Evolutionary conservation across 148 eudicot genomes (phyloP), one percentile per base, ranked within the genome.

Genomic region (Rhododendron vialii): DNA sequence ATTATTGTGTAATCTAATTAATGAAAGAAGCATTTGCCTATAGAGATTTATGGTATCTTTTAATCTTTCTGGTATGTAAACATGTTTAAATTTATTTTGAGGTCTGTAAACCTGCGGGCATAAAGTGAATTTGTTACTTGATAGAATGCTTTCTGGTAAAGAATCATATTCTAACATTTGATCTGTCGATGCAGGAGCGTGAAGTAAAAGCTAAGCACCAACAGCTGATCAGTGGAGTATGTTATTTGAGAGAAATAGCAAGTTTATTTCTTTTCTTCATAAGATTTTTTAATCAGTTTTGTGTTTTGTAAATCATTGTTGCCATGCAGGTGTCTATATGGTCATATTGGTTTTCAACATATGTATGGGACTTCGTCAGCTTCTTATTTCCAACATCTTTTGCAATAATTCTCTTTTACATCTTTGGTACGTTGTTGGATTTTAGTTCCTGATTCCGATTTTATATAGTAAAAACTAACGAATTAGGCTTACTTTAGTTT

Each of bases 141-240:
- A 57, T 38, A 63, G 47, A 20, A 41, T 59, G 84, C 47, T 30
- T 22, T 43, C 33, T 50, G 69, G 24, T 48, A 84, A 13, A 75
- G 55, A 76, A 47, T 53, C 24, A 73, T 36, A 24, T 24, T 7
- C 22, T 73, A 20, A 33, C 28, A 51, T 76, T 50, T 82, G 85
- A 63, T 81, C 13, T 83, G 84, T 88, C 83, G 73, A 85, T 90
- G 89, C 92, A 96, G 99, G 99, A 97, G 86, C 94, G 94, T 76
- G 99, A 97, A 90, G 96, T 94, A 76, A 97, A 95, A 88, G 99
- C 98, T 47, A 97, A 97, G 92, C 98, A 97, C 91, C 99, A 95
- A 85, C 99, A 97, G 85, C 86, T 97, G 86, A 94, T 97, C 87
- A 97, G 99, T 91, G 99, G 99, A 94, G 99, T 96, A 94, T 36